Conservation (phyloP, 805 yeast genomes). For the Yamadazyma kitorensis region DNA sequence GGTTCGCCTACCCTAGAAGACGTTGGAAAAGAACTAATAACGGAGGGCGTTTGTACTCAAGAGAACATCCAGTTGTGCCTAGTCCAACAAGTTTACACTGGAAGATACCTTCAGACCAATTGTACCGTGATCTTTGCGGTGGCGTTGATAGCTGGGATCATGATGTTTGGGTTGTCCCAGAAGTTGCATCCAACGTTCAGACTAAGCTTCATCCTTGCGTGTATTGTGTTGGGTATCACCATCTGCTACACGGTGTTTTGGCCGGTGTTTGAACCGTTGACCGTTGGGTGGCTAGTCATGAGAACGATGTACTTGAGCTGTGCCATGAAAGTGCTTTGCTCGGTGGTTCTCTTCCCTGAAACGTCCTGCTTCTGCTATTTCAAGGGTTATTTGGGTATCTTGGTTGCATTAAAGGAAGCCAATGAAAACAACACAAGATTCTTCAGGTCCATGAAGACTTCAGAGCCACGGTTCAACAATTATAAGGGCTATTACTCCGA, state of each 20-base stretch:
- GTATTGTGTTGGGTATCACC: conserved; percentile 20
- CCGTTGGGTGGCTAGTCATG: conserved; percentile 17
- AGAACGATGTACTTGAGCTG: conserved; percentile 25
- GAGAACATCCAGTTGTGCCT: conserved; percentile 20
- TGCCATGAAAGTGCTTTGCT: conserved; percentile 17
- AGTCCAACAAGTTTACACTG: conserved; percentile 19
- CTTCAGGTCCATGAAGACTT: conserved; percentile 25
- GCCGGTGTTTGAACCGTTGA: conserved; percentile 26
- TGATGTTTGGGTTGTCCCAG: conserved; percentile 20
- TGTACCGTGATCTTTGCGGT: conserved; percentile 22
- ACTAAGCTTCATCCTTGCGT: conserved; percentile 20
- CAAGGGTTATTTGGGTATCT: conserved; percentile 14
- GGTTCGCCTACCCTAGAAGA: conserved; percentile 22
- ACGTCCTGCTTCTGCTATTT: conserved; percentile 23
- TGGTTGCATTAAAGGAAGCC: conserved; percentile 14
- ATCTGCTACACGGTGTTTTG: conserved; percentile 23
- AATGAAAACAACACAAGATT: conserved; percentile 21
- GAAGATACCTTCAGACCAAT: conserved; percentile 23
- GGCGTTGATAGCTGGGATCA: conserved; percentile 21
- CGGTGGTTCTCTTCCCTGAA: conserved; percentile 25
- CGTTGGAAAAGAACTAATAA: conserved; percentile 16
- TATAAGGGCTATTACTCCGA: conserved; percentile 18
- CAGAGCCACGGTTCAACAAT: conserved; percentile 20
- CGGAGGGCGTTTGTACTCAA: conserved; percentile 24
- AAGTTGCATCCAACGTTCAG: conserved; percentile 17